These are phyloP conservation scores for Vishniacozyma victoriae DNA, from an alignment of 768 basidiomycete genomes.

Conservation along the genomic window DNA sequence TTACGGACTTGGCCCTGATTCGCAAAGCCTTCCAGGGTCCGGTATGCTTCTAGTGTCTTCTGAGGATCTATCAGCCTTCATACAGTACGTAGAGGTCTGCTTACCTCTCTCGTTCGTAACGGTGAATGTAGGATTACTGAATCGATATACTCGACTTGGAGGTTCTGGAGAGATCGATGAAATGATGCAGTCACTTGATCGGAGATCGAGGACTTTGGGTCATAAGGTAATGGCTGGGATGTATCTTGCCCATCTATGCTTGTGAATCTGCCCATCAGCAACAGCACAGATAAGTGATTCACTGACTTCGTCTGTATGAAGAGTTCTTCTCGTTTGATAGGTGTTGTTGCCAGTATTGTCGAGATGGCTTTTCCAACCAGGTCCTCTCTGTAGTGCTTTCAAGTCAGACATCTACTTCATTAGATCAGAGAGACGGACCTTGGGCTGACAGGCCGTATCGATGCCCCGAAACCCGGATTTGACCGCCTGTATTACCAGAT, in stretches of 20 bases:
- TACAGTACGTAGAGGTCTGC: not conserved
- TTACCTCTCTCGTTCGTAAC: constrained; percentile 52
- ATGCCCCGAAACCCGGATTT: constrained; percentile 71
- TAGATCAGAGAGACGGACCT: constrained; percentile 21
- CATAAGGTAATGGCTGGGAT: constrained; percentile 67
- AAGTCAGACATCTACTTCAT: not conserved
- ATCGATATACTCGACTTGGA: constrained; percentile 69
- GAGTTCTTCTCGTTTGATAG: constrained; percentile 61
- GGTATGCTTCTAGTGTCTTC: constrained; percentile 67
- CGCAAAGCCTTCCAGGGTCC: constrained; percentile 57
- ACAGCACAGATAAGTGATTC: not conserved
- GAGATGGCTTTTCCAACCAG: constrained; percentile 70
- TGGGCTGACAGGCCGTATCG: constrained; percentile 63
- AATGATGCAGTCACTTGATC: constrained; percentile 63
- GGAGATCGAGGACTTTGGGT: constrained; percentile 53
- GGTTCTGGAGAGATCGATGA: constrained; percentile 59
- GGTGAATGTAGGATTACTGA: constrained; percentile 75
- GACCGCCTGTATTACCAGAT: constrained; percentile 66
- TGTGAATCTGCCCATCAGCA: constrained; percentile 58
- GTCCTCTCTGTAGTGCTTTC: constrained; percentile 60
- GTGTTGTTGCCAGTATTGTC: constrained; percentile 54
- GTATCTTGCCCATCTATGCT: constrained; percentile 66
- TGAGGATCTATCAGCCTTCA: constrained; percentile 1
- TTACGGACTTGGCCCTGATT: constrained; percentile 53
- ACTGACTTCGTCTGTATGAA: constrained; percentile 73